Base-by-base conservation (phyloP, 1,284 basidiomycete species). In the Ustilago xerochloae region DNA sequence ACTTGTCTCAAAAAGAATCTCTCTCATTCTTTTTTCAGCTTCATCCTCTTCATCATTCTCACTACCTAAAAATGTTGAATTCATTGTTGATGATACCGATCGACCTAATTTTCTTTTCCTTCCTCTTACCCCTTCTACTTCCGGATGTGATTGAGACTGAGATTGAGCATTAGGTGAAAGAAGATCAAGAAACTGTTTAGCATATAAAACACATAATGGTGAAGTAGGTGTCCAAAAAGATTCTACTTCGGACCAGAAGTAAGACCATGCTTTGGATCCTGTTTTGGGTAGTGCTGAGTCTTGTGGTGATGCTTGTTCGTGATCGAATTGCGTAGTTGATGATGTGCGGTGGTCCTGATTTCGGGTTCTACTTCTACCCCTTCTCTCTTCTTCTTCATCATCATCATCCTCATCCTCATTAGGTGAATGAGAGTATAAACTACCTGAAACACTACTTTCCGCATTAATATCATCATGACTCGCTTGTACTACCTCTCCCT, bases 211-310 rank as follows among this genome's bases (percentile, higher is more conserved):
- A 18, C 10, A 30, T 6, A 9, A 33, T 0, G 60, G 63, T 22
- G 48, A 47, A 2, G 41, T 24, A 3, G 58, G 52, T 0, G 55
- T 46, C 41, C 32, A 67, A 28, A 53, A 48, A 1, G 18, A 7
- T 0, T 47, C 26, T 12, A 73, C 49, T 39, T 46, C 22, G 22
- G 60, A 30, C 70, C 70, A 73, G 3, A 43, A 26, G 15, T 16
- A 8, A 4, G 48, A 12, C 70, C 70, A 73, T 9, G 59, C 56
- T 33, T 46, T 29, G 0, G 52, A 56, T 3, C 62, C 68, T 36
- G 41, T 58, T 12, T 33, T 45, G 4, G 56, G 39, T 0, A 16
- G n/a, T n/a, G 18, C 15, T 3, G 18, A 29, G 28, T 24, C 51
- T 22, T 39, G 18, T 30, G 52, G 52, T 15, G 32, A 24, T 16